Evolutionary conservation across 2,329 filamentous ascomycete species (phyloP).

Genomic region (Colletotrichum euphorbiae): DNA sequence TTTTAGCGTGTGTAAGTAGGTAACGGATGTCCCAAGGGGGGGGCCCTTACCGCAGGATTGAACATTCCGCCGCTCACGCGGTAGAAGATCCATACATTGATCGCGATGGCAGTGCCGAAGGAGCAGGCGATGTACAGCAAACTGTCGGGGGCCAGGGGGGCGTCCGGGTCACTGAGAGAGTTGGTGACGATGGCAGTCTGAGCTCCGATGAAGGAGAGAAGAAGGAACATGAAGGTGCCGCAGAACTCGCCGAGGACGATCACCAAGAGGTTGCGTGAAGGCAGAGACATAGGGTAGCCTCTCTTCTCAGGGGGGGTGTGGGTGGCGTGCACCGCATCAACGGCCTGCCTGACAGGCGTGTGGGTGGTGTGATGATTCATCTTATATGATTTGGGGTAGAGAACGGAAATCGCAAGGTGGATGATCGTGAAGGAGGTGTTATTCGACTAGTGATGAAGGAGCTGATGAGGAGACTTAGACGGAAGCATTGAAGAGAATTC

Average conservation of each 20-base stretch:
- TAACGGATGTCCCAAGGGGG: not conserved
- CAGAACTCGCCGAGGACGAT: conserved; percentile 62
- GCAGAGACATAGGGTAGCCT: conserved; percentile 2
- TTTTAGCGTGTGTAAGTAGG: not conserved
- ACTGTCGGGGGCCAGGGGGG: conserved; percentile 44
- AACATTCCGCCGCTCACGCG: conserved; percentile 65
- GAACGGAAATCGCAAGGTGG: not conserved
- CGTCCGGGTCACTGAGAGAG: conserved; percentile 29
- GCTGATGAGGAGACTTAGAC: no score
- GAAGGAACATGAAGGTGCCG: conserved; percentile 65
- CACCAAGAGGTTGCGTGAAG: conserved; percentile 50
- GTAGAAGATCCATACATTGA: conserved; percentile 69
- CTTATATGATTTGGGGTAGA: not conserved
- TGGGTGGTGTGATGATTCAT: conserved; percentile 16
- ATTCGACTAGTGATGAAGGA: not conserved
- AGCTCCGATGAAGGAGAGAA: conserved; percentile 55
- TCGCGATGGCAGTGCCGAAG: conserved; percentile 62
- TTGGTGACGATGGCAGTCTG: conserved; percentile 54
- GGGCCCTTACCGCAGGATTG: conserved; percentile 51
- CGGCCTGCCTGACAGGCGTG: conserved; percentile 11
- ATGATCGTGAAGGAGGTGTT: not conserved
- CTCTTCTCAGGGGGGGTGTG: conserved; percentile 3
- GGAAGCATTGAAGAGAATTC: not conserved
- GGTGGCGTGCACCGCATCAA: conserved; percentile 16
- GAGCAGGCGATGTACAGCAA: conserved; percentile 57